phyloP scores from a whole-genome alignment of 202 grass and related monocot species.

The Tripidium arundinaceum region DNA sequence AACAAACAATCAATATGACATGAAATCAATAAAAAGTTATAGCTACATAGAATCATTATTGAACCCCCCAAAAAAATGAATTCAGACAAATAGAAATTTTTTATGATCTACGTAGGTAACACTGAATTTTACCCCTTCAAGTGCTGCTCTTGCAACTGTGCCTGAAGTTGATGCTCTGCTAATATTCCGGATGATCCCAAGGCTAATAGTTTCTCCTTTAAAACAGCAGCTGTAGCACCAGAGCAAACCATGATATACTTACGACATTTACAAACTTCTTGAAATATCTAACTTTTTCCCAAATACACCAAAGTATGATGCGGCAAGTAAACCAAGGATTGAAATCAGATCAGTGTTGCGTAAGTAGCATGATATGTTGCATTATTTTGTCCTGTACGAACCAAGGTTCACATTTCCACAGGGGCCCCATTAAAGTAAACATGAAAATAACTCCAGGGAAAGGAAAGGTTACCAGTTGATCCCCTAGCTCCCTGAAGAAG shows the following conservation, averaged over 20 bases:
- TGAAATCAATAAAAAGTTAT: slow-evolving; percentile 14
- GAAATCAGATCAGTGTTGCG: neutral
- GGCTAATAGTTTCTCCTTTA: slow-evolving; percentile 95
- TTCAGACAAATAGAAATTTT: neutral
- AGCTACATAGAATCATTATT: neutral
- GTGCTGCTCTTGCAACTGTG: slow-evolving; percentile 94
- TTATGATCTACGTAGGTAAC: neutral
- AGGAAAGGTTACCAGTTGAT: slow-evolving; percentile 75
- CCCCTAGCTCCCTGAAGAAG: slow-evolving; percentile 97
- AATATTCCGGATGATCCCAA: slow-evolving; percentile 96
- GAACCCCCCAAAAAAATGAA: neutral
- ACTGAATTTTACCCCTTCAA: slow-evolving; percentile 70
- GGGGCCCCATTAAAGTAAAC: neutral
- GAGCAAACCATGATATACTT: slow-evolving; percentile 17
- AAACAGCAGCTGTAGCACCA: slow-evolving; percentile 73
- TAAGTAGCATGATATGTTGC: neutral
- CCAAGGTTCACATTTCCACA: slow-evolving; percentile 6
- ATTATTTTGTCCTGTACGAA: slow-evolving; percentile 1
- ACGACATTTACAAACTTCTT: slow-evolving; percentile 6
- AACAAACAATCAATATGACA: slow-evolving; percentile 19
- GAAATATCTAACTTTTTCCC: neutral
- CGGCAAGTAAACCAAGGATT: neutral
- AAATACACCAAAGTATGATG: neutral
- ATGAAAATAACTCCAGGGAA: slow-evolving; percentile 5
- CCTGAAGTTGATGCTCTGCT: slow-evolving; percentile 96